A percentile compares a stretch with the other conserved stretches of the same genome.
These are phyloP conservation scores for Penicillium corylophilum DNA, from an alignment of 2,329 filamentous ascomycete species.

Conservation along the genomic window DNA sequence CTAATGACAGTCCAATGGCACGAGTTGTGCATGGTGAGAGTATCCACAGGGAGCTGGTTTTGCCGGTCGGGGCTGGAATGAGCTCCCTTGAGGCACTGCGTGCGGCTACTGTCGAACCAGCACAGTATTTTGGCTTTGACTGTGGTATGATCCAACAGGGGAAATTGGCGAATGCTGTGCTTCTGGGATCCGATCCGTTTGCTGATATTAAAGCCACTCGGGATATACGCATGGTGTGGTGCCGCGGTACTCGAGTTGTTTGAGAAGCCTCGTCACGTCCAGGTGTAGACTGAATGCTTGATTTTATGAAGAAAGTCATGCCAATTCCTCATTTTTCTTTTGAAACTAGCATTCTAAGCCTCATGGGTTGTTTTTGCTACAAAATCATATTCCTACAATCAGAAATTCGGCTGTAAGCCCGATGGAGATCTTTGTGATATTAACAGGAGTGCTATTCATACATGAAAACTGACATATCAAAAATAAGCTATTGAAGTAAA, in stretches of 20 bases:
- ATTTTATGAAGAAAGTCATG: too few relatives aligned
- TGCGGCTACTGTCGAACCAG: not conserved
- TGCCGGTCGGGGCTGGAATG: too few relatives aligned
- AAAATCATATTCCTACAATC: too few relatives aligned
- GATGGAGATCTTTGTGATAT: too few relatives aligned
- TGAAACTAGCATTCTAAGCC: too few relatives aligned
- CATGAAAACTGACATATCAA: not conserved
- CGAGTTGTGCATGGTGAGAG: not conserved
- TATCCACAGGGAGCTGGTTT: not conserved
- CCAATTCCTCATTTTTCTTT: too few relatives aligned
- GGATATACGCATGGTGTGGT: too few relatives aligned
- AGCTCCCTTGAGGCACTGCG: not conserved
- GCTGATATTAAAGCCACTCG: not conserved
- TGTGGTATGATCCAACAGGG: not conserved
- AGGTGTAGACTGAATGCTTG: too few relatives aligned
- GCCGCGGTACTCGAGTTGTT: too few relatives aligned
- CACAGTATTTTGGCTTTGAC: not conserved
- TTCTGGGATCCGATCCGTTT: not conserved
- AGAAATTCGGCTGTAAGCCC: not conserved
- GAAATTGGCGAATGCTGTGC: not conserved
- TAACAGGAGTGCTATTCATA: not conserved
- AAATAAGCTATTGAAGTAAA: not conserved
- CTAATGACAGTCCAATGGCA: too few relatives aligned
- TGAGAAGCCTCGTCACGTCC: too few relatives aligned
- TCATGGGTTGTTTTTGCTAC: too few relatives aligned